Evolutionary conservation across 345 rosid species (phyloP).

Genomic region (Ceriops decandra): DNA sequence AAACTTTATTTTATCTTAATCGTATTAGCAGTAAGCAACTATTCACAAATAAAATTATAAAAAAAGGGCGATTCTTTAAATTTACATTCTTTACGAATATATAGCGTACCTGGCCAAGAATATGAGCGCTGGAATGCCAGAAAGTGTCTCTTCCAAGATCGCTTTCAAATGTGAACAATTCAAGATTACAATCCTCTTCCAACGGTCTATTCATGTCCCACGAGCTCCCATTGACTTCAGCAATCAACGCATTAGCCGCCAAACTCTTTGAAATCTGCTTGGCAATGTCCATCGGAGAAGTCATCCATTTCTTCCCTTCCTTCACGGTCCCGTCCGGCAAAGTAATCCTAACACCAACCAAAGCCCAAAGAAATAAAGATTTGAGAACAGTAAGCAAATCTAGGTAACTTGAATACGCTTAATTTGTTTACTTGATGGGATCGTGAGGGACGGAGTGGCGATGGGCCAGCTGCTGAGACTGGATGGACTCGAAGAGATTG

Average conservation of each 20-base stretch:
- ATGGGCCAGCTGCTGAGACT: conserved; percentile 51
- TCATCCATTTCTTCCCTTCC: conserved; percentile 84
- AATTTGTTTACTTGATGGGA: conserved; percentile 52
- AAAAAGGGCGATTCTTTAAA: background rate
- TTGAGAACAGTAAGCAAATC: background rate
- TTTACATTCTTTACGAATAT: background rate
- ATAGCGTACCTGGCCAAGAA: conserved; percentile 77
- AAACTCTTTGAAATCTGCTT: conserved; percentile 61
- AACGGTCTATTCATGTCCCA: conserved; percentile 93
- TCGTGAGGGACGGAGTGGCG: conserved; percentile 61
- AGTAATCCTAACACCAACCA: conserved; percentile 42
- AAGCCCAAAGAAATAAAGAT: background rate
- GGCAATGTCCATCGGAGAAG: conserved; percentile 73
- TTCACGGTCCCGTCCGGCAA: conserved; percentile 68
- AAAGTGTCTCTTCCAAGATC: conserved; percentile 93
- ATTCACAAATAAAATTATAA: too few relatives aligned
- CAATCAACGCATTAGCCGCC: conserved; percentile 66
- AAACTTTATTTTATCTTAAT: too few relatives aligned
- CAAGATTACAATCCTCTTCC: conserved; percentile 71
- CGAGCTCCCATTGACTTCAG: conserved; percentile 67
- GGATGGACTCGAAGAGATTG: conserved; percentile 60
- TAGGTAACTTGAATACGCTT: background rate
- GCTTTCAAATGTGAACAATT: conserved; percentile 62
- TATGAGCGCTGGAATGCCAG: conserved; percentile 98
- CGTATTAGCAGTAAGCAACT: too few relatives aligned